A percentile compares a stretch with the other conserved stretches of the same genome.
Conservation (phyloP, 202 grass and related monocot species). For the Carex arenaria region DNA sequence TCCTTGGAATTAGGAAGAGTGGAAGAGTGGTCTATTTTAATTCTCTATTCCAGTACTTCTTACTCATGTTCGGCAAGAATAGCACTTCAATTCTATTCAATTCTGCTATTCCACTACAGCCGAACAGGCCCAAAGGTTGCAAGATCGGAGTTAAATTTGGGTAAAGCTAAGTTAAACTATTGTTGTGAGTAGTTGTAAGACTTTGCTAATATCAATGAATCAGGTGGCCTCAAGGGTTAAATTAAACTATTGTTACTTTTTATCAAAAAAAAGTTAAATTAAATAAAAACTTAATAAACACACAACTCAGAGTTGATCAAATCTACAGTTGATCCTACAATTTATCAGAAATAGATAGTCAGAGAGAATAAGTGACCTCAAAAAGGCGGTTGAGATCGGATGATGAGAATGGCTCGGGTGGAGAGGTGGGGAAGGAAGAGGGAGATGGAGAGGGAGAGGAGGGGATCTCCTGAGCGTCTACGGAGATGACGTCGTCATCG, state of each 20-base stretch:
- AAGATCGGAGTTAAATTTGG: background rate
- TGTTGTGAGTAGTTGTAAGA: too few relatives aligned
- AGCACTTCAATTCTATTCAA: too few relatives aligned
- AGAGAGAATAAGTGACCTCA: background rate
- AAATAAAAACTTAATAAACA: background rate
- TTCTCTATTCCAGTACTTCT: too few relatives aligned
- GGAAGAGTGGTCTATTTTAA: too few relatives aligned
- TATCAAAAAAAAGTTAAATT: background rate
- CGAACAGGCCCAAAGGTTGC: background rate
- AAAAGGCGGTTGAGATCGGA: slow-evolving; percentile 23
- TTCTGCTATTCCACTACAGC: too few relatives aligned
- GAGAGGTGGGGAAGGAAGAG: background rate
- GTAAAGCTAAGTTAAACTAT: background rate
- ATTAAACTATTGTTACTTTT: too few relatives aligned
- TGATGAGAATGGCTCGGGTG: background rate
- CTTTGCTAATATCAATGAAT: too few relatives aligned
- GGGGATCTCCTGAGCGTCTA: background rate
- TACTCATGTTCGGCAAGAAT: too few relatives aligned
- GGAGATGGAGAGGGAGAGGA: background rate
- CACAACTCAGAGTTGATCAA: background rate
- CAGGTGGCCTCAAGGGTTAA: too few relatives aligned
- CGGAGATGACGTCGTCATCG: slow-evolving; percentile 32
- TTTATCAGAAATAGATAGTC: background rate
- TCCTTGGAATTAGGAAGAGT: too few relatives aligned
- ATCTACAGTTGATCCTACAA: background rate